These are phyloP conservation scores for Periconia digitata DNA, from an alignment of 2,329 filamentous ascomycete genomes.

Conservation along the genomic window DNA sequence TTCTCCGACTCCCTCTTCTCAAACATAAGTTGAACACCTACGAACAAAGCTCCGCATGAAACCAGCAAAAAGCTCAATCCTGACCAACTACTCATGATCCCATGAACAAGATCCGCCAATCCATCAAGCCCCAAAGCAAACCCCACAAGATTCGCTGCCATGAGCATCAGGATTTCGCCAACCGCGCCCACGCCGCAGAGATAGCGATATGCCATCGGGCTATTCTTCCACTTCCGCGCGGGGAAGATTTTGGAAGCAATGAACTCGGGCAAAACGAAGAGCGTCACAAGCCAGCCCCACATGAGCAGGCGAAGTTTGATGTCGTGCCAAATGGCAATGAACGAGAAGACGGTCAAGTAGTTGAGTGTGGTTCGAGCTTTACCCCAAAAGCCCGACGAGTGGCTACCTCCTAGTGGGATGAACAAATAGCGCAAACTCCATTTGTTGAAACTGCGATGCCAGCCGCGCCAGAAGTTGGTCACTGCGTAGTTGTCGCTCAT, in stretches of 20 bases:
- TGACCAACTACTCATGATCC: slow-evolving; percentile 74
- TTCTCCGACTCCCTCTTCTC: slow-evolving; percentile 85
- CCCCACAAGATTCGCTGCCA: slow-evolving; percentile 89
- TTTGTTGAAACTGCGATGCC: slow-evolving; percentile 94
- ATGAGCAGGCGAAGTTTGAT: slow-evolving; percentile 87
- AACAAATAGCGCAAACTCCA: slow-evolving; percentile 96
- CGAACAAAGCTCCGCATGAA: slow-evolving; percentile 75
- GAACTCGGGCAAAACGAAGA: slow-evolving; percentile 92
- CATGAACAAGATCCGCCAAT: slow-evolving; percentile 70
- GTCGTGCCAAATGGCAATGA: slow-evolving; percentile 97
- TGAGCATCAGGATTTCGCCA: slow-evolving; percentile 89
- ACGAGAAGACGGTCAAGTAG: slow-evolving; percentile 86
- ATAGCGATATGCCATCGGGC: slow-evolving; percentile 74
- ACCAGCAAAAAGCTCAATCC: slow-evolving; percentile 72
- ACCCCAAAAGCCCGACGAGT: slow-evolving; percentile 33
- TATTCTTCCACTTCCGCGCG: slow-evolving; percentile 66
- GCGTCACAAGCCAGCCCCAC: slow-evolving; percentile 95
- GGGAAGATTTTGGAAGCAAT: slow-evolving; percentile 74
- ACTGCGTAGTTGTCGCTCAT: slow-evolving; percentile 93
- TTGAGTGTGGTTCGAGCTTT: slow-evolving; percentile 68
- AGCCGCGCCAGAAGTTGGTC: slow-evolving; percentile 89
- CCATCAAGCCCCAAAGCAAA: slow-evolving; percentile 94
- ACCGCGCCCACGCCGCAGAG: slow-evolving; percentile 81
- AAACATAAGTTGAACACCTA: slow-evolving; percentile 93
- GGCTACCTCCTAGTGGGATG: slow-evolving; percentile 78